Base-by-base conservation (phyloP, 2,329 filamentous ascomycete genomes). In the Nemania serpens region DNA sequence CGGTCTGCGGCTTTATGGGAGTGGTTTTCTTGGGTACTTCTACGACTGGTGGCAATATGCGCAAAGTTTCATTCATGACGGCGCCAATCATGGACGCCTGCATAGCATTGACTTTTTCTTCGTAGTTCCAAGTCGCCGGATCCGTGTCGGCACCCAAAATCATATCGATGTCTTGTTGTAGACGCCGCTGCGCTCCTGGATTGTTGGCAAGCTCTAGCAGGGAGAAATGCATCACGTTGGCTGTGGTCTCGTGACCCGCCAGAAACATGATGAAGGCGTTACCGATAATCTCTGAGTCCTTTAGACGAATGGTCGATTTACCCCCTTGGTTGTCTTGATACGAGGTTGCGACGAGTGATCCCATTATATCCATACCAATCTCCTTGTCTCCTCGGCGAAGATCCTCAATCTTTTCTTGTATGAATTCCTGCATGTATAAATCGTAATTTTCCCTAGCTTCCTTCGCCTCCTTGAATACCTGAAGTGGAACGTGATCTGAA, bases 201-300 rank as follows among this genome's bases (percentile, higher is more conserved):
- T 88, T 83, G 70, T 86, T 84, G 10, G 90, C 91, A 5, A 94
- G 82, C 68, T 87, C 82, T 37, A 92, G 72, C 7, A 93, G 75
- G 1, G 86, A 82, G 71, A 91, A 93, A 75, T 93, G 88, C 49
- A 93, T 80, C 5, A 85, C 83, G 73, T 91, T 91, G 45, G 90
- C 90, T 1, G 89, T 89, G 1, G 91, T 95, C 75, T 95, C 91
- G 75, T 95, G 90, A 5, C 91, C 91, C 0, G 91, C 91, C 1
- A 93, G 79, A 63, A 85, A 80, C 76, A 87, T 85, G 69, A 88
- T 80, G 63, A 88, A 89, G 25, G 89, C 86, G 70, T 93, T 93
- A 42, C 89, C 89, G 33, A 90, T 77, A 59, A 93, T 88, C 58
- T 93, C 89, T 2, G 81, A 80, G 65, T 87, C 84, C 5, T 76